These are phyloP conservation scores for Carex kokanica DNA, from an alignment of 176 grass and related monocot genomes.

Conservation along the genomic window DNA sequence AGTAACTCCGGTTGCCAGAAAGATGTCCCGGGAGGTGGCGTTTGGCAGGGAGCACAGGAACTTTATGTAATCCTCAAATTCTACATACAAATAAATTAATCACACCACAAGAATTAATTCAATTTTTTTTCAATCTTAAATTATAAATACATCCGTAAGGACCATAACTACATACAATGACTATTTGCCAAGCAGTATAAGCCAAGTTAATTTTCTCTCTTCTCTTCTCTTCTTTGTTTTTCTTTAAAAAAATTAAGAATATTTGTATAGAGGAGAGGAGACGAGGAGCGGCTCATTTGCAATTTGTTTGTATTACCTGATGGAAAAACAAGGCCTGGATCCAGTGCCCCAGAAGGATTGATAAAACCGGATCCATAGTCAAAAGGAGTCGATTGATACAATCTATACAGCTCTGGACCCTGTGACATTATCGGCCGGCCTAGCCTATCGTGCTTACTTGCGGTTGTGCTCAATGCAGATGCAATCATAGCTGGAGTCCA, in stretches of 20 bases:
- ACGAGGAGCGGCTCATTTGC: background rate
- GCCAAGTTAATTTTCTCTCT: too few relatives aligned
- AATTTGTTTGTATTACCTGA: constrained; percentile 31
- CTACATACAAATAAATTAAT: background rate
- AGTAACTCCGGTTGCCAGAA: constrained; percentile 16
- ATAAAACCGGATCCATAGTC: constrained; percentile 46
- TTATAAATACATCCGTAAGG: background rate
- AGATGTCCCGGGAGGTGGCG: constrained; percentile 16
- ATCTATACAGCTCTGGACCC: constrained; percentile 21
- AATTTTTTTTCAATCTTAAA: background rate
- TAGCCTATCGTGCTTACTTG: constrained; percentile 23
- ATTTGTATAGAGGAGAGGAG: background rate
- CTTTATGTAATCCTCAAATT: constrained; percentile 39
- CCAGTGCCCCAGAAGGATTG: constrained; percentile 33
- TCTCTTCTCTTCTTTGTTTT: too few relatives aligned
- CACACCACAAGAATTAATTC: background rate
- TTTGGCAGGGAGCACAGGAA: constrained; percentile 54
- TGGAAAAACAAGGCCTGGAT: constrained; percentile 48
- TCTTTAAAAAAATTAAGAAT: too few relatives aligned
- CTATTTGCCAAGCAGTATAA: background rate
- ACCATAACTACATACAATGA: background rate
- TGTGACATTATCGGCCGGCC: constrained; percentile 39
- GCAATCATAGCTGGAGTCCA: constrained; percentile 44
- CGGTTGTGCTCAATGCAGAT: constrained; percentile 49
- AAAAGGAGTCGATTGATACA: constrained; percentile 47